These are phyloP conservation scores for Acanthamoeba lugdunensis DNA, from an alignment of 208 protist genomes.

Conservation along the genomic window DNA sequence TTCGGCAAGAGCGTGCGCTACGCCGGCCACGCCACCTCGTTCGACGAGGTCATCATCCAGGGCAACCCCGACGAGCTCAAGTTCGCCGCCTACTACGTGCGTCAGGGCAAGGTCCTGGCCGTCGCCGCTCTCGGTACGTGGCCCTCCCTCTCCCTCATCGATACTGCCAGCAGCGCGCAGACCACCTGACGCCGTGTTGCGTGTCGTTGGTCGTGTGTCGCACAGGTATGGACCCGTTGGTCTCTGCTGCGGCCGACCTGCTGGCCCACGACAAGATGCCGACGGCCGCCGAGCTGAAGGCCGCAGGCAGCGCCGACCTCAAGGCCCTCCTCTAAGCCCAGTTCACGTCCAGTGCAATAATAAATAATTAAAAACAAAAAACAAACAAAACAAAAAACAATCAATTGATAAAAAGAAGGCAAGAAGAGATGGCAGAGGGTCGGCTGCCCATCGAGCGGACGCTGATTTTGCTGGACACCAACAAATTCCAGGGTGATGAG, in stretches of 20 bases:
- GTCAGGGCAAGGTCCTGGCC: constrained; percentile 68
- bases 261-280: constrained; percentile 40
- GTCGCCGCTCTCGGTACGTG: neutral
- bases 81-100: constrained; percentile 78
- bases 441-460: constrained; percentile 30
- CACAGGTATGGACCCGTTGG: constrained; percentile 52
- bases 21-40: constrained; percentile 74
- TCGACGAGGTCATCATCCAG: constrained; percentile 75
- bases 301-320: constrained; percentile 43
- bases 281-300: constrained; percentile 16
- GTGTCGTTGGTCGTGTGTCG: neutral
- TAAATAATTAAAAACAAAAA: no score
- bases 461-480: constrained; percentile 35
- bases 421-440: constrained; percentile 21
- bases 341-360: no score
- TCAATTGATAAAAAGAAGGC: no score
- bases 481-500: neutral
- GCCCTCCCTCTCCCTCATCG: neutral
- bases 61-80: constrained; percentile 59
- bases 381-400: no score
- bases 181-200: neutral
- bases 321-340: constrained; percentile 59
- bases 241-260: constrained; percentile 14
- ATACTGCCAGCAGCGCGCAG: neutral
- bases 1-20: constrained; percentile 79